Evolutionary conservation across 1,139 yeast species (phyloP).

Genomic region (Yarrowia galli): DNA sequence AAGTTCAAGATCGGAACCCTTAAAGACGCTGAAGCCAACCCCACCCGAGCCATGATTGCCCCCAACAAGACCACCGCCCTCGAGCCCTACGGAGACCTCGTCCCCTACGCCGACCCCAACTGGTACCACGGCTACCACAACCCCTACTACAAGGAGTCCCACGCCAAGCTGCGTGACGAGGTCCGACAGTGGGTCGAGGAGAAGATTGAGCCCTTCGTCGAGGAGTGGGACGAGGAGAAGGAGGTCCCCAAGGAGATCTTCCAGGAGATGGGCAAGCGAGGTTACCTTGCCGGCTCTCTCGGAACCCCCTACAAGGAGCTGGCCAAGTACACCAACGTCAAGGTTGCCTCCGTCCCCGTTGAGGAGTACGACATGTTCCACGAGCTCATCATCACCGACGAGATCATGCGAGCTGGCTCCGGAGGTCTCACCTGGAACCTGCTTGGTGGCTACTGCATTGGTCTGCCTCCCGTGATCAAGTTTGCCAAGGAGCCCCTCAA

Average conservation of each 20-base stretch:
- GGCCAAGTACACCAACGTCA: constrained; percentile 48
- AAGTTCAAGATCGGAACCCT: constrained; percentile 53
- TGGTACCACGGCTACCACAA: constrained; percentile 56
- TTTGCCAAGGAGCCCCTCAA: constrained; percentile 50
- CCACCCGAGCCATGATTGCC: constrained; percentile 41
- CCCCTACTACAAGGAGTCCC: constrained; percentile 54
- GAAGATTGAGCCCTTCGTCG: constrained; percentile 52
- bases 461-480: constrained; percentile 54
- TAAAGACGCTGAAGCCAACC: constrained; percentile 41
- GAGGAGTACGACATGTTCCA: constrained; percentile 54
- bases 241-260: constrained; percentile 50
- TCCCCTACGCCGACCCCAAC: constrained; percentile 56
- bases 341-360: constrained; percentile 50
- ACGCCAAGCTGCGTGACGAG: constrained; percentile 52
- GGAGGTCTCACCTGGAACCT: constrained; percentile 55
- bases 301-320: constrained; percentile 50
- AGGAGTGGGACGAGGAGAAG: constrained; percentile 55
- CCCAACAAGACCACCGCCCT: constrained; percentile 40
- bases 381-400: constrained; percentile 52
- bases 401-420: constrained; percentile 53
- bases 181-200: constrained; percentile 54
- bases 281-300: constrained; percentile 50
- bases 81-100: constrained; percentile 51
- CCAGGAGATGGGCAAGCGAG: constrained; percentile 49
- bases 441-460: constrained; percentile 54